Conservation (phyloP, 2,329 filamentous ascomycete species). For the Ophiostoma piceae region DNA sequence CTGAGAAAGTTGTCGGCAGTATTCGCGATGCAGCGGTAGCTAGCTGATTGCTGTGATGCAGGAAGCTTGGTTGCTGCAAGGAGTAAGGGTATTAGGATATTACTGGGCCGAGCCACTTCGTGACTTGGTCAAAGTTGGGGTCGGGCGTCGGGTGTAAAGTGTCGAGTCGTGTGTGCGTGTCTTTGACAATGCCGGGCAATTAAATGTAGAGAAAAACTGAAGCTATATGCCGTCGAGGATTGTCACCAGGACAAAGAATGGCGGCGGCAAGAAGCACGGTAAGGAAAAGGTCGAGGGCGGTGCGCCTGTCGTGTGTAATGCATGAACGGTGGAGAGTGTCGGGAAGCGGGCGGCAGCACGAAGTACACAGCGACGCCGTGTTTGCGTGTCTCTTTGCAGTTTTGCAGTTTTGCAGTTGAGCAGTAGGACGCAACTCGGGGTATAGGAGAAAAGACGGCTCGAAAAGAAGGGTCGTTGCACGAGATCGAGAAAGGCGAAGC, state of each 20-base stretch:
- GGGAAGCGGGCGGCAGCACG: not conserved
- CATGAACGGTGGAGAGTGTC: conserved; percentile 16
- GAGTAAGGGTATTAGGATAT: not conserved
- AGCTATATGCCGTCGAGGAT: not conserved
- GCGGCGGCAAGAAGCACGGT: not conserved
- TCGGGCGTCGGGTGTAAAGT: not conserved
- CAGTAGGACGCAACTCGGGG: not conserved
- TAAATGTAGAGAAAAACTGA: not conserved
- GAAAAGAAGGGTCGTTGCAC: not conserved
- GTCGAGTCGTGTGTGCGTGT: not conserved
- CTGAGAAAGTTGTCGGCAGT: not conserved
- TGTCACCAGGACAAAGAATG: conserved; percentile 15
- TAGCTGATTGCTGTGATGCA: conserved; percentile 1
- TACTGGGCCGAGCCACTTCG: conserved; percentile 8
- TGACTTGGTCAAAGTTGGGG: not conserved
- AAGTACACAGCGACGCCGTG: not conserved
- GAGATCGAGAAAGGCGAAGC: not conserved
- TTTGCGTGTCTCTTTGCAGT: not conserved
- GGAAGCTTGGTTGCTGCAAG: conserved; percentile 1
- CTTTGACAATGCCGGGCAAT: not conserved
- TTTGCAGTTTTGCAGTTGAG: not conserved
- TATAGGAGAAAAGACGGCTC: not conserved
- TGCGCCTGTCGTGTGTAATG: conserved; percentile 8
- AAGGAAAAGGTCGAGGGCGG: conserved; percentile 1
- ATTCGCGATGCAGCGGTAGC: not conserved